A percentile compares a stretch with the other conserved stretches of the same genome.
These are phyloP conservation scores for Lactarius hatsudake DNA, from an alignment of 768 basidiomycete species.

Conservation along the genomic window DNA sequence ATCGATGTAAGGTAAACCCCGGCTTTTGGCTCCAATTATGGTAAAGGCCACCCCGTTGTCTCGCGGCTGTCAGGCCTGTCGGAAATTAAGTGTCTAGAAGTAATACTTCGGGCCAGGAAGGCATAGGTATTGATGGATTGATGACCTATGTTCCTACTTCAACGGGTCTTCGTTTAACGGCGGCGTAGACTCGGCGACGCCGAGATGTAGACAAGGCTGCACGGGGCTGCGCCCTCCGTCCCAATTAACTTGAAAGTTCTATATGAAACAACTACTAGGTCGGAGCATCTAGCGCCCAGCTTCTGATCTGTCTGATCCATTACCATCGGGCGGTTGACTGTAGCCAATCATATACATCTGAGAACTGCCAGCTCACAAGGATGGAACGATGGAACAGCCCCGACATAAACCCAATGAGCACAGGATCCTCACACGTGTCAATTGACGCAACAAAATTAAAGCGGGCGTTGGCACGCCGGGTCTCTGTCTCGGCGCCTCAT, in stretches of 20 bases:
- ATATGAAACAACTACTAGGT: not conserved
- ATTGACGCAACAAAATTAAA: not conserved
- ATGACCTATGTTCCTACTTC: not conserved
- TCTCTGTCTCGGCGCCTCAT: not conserved
- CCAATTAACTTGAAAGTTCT: not conserved
- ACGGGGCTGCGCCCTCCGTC: not conserved
- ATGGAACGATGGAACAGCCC: not conserved
- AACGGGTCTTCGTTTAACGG: not conserved
- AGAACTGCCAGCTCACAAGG: not conserved
- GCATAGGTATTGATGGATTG: not conserved
- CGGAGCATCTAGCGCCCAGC: not conserved
- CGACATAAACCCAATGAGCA: too few species aligned
- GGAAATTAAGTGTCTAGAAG: not conserved
- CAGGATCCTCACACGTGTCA: too few species aligned
- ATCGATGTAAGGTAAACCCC: not conserved
- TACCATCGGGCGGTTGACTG: not conserved
- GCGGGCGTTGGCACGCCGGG: not conserved
- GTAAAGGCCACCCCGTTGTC: not conserved
- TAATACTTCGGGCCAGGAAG: not conserved
- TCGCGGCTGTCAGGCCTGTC: not conserved
- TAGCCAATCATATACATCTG: too few species aligned
- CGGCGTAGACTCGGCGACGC: not conserved
- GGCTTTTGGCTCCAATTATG: not conserved
- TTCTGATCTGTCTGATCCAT: not conserved
- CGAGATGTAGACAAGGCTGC: not conserved